Conservation (phyloP, 2,329 filamentous ascomycete genomes). For the Colletotrichum liaoningense region DNA sequence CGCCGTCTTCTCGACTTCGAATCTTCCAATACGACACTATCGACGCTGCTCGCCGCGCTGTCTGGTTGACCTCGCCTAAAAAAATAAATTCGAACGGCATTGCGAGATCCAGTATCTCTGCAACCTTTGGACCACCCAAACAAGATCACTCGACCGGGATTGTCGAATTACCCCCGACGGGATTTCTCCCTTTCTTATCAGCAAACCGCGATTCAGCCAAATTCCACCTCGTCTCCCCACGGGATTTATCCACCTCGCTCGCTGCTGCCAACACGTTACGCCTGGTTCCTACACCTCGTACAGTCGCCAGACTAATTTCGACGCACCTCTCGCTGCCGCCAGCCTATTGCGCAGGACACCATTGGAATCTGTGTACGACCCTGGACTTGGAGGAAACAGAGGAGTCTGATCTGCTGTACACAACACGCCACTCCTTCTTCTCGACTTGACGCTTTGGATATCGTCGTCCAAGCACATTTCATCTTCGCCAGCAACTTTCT, state of each 20-base stretch:
- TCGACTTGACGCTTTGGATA: background rate
- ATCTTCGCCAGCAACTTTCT: slow-evolving; percentile 1
- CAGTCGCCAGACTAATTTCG: slow-evolving; percentile 20
- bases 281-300: slow-evolving; percentile 13
- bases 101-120: slow-evolving; percentile 13
- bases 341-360: slow-evolving; percentile 42
- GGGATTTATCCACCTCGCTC: background rate
- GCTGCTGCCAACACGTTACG: background rate
- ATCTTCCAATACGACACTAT: background rate
- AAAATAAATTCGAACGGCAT: background rate
- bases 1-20: background rate
- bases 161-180: slow-evolving; percentile 17
- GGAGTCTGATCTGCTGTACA: background rate
- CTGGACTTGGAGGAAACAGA: background rate
- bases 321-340: slow-evolving; percentile 40
- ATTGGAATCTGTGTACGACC: slow-evolving; percentile 39
- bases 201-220: slow-evolving; percentile 8
- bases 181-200: slow-evolving; percentile 23
- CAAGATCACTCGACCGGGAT: slow-evolving; percentile 22
- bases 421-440: background rate
- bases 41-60: background rate
- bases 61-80: background rate
- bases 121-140: background rate
- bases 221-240: background rate
- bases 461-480: background rate